Evolutionary conservation across 768 basidiomycete species (phyloP), one percentile per base, ranked within the genome.

Genomic region (Pisolithus albus): DNA sequence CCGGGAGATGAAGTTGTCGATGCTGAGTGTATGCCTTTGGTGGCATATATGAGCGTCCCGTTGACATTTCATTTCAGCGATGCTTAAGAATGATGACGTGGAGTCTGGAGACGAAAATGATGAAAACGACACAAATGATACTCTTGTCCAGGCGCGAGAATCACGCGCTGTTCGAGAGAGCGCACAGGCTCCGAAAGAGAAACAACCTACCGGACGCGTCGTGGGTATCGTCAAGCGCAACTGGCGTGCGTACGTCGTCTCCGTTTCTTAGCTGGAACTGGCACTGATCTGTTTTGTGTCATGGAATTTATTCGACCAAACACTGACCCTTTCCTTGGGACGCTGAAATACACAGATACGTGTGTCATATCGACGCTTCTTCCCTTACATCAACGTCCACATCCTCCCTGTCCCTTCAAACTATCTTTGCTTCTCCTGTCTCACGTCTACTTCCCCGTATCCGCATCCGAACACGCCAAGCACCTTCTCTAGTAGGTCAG

Each of bases 191-290:
- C 67, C 67, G 18, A 58, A 68, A 28, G 86, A 88, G 59, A 84
- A 78, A 56, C 92, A 93, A 60, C 95, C 95, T 2, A 98, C 95
- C 0, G 96, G 96, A 9, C 81, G 82, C 24, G 76, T 98, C 5
- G 87, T 97, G 8, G 96, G 96, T 7, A 75, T 98, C 50, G 82
- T 94, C 59, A 96, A 96, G 69, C 81, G 96, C 8, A 94, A 94
- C 61, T 99, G 95, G 95, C 74, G 94, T 61, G 85, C 94, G 82
- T 92, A 70, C 57, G 89, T 79, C 11, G 30, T 47, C 37, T 28
- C 53, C 19, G n/a, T 46, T 37, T 59, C 50, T 34, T 18, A 34
- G 26, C 37, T 28, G 11, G 45, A 30, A 45, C 16, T 32, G 19
- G 41, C 2, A 10, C 50, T 36, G 18, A n/a, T 13, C 52, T 47